These are phyloP conservation scores for Gossypium australe DNA, from an alignment of 345 rosid species.

Conservation along the genomic window DNA sequence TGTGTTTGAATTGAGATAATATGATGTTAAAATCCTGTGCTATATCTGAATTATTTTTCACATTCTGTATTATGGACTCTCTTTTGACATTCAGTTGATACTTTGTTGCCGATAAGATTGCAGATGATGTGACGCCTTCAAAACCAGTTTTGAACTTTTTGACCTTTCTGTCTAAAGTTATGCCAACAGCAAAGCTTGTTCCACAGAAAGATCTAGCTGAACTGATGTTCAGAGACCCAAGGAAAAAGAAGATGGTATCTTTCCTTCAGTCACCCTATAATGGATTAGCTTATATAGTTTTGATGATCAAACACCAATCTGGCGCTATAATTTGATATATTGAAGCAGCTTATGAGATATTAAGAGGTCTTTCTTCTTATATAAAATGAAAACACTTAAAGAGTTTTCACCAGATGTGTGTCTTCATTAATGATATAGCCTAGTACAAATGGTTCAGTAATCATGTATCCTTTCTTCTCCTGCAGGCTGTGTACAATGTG, in stretches of 20 bases:
- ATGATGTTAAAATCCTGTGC: not conserved
- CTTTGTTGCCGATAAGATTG: constrained; percentile 52
- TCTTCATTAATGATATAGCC: too few species aligned
- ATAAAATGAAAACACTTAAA: too few species aligned
- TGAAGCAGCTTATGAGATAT: not conserved
- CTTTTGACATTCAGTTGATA: constrained; percentile 18
- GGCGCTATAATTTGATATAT: not conserved
- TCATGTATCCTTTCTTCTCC: constrained; percentile 10
- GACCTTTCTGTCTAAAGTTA: constrained; percentile 41
- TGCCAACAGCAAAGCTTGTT: constrained; percentile 86
- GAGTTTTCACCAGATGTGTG: not conserved
- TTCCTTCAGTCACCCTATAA: not conserved
- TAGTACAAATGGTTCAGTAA: not conserved
- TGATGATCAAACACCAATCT: not conserved
- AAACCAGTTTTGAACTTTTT: constrained; percentile 47
- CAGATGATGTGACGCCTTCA: constrained; percentile 74
- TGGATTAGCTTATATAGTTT: not conserved
- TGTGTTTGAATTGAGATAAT: not conserved
- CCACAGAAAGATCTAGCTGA: constrained; percentile 65
- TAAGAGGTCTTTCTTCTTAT: not conserved
- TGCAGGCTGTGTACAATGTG: constrained; percentile 73
- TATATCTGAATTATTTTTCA: not conserved
- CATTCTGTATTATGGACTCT: not conserved
- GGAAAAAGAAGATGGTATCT: constrained; percentile 66
- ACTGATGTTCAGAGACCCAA: constrained; percentile 62